A percentile compares a stretch with the other conserved stretches of the same genome.
Evolutionary conservation across 495 filamentous ascomycete genomes (phyloP).

Genomic region (Lophium mytilinum): DNA sequence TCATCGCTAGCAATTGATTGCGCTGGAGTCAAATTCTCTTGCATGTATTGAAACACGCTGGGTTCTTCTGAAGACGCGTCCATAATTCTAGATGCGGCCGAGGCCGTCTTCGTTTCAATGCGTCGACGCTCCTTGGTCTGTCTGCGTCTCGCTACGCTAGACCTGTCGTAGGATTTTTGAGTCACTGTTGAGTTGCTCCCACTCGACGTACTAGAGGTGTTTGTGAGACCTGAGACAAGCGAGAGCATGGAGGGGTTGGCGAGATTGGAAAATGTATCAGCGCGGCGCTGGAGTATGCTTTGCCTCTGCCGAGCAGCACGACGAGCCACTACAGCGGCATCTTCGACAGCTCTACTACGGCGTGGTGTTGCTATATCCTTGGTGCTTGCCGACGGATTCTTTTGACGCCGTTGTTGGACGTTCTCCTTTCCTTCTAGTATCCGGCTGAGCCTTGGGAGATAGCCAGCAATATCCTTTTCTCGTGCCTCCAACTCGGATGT

Average conservation of each 20-base stretch:
- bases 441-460: slow-evolving; percentile 29
- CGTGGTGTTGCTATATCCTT: neutral
- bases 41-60: slow-evolving; percentile 32
- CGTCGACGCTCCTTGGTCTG: slow-evolving; percentile 11
- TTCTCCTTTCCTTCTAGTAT: slow-evolving; percentile 30
- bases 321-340: slow-evolving; percentile 4
- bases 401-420: slow-evolving; percentile 4
- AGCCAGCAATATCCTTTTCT: slow-evolving; percentile 14
- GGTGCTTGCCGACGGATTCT: slow-evolving; percentile 8
- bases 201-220: slow-evolving; percentile 29
- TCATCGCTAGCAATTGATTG: neutral
- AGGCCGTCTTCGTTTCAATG: slow-evolving; percentile 7
- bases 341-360: slow-evolving; percentile 5
- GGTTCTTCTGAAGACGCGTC: slow-evolving; percentile 6
- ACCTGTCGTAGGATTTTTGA: slow-evolving; percentile 29
- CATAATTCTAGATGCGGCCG: slow-evolving; percentile 2
- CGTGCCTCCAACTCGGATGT: neutral
- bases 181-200: slow-evolving; percentile 36
- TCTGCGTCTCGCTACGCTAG: slow-evolving; percentile 6
- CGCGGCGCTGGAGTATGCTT: slow-evolving; percentile 22
- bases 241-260: slow-evolving; percentile 33
- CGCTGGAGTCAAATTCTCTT: slow-evolving; percentile 9
- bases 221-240: slow-evolving; percentile 28
- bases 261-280: slow-evolving; percentile 22
- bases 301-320: slow-evolving; percentile 20